Evolutionary conservation across 208 protist genomes (phyloP).

Genomic region (Acanthamoeba castellanii): DNA sequence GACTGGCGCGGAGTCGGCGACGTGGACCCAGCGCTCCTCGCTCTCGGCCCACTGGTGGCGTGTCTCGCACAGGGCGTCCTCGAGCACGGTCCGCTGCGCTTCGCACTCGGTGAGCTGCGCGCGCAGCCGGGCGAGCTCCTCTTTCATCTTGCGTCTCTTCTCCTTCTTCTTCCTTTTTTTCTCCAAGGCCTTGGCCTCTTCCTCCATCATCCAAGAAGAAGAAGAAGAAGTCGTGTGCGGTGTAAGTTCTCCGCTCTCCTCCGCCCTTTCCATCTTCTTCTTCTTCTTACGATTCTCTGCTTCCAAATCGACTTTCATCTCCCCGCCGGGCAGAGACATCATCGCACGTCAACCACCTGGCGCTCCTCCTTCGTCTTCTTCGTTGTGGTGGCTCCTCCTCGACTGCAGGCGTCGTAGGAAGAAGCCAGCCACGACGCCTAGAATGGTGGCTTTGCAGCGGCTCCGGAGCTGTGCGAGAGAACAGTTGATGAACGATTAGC

Average conservation of each 20-base stretch:
- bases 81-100: not conserved
- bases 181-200: too few relatives aligned
- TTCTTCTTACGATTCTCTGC: not conserved
- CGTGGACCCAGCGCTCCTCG: slow-evolving; percentile 6
- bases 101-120: not conserved
- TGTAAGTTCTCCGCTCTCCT: too few relatives aligned
- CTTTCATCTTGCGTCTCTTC: slow-evolving; percentile 1
- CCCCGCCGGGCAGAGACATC: too few relatives aligned
- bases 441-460: too few relatives aligned
- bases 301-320: not conserved
- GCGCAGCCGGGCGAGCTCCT: not conserved
- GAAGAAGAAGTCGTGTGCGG: too few relatives aligned
- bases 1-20: slow-evolving; percentile 15
- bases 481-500: too few relatives aligned
- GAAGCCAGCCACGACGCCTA: too few relatives aligned
- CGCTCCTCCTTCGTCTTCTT: not conserved
- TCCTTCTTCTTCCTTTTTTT: not conserved
- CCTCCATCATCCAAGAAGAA: too few relatives aligned
- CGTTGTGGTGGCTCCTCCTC: not conserved
- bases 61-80: not conserved
- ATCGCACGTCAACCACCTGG: not conserved
- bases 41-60: not conserved
- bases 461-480: too few relatives aligned
- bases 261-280: not conserved
- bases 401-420: not conserved